Base-by-base conservation (phyloP, 2,329 filamentous ascomycete genomes). In the Talaromyces pinophilus region DNA sequence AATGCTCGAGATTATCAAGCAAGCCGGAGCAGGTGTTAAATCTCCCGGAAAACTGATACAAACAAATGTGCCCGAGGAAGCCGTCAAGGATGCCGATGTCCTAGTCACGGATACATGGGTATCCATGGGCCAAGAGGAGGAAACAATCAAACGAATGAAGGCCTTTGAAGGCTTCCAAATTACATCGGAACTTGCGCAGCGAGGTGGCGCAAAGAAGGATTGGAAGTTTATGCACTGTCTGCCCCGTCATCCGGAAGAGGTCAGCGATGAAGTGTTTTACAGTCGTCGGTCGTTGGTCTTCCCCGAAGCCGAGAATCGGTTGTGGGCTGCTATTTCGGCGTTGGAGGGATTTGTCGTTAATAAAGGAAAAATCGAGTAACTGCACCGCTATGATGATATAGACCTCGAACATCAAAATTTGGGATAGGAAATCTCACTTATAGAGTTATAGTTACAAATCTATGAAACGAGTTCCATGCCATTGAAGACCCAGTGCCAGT, bases 211-310 rank as follows among this genome's bases (percentile, higher is more conserved):
- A 50, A 96, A 95, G 78, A 84, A 90, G 15, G 86, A 86, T 69
- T 99, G 95, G 95, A 93, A 92, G 79, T 99, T 99, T 78, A 97
- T 99, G 95, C 95, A 99, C 82, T 99, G 95, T 78, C 81, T 99
- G 67, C 95, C 95, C 15, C 87, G 95, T 69, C 93, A 99, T 76
- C 87, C 87, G 0, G 94, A 99, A 78, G 95, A 99, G 81, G 95
- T 99, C 40, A 88, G 86, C 66, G 94, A 99, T 74, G 93, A 95
- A 75, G 93, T 99, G 1, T 98, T 99, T 76, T 97, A 98, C 79
- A 89, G 92, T 59, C 84, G 87, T 0, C 86, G 90, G 73, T 96
- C 92, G 46, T 82, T 99, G 30, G 95, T 98, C 3, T 99, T 97
- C 81, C 88, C 87, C 1, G 95, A 99, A 80, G 95, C 92, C 0